Base-by-base conservation (phyloP, 352 stramenopile species). In the Phytophthora kernoviae region DNA sequence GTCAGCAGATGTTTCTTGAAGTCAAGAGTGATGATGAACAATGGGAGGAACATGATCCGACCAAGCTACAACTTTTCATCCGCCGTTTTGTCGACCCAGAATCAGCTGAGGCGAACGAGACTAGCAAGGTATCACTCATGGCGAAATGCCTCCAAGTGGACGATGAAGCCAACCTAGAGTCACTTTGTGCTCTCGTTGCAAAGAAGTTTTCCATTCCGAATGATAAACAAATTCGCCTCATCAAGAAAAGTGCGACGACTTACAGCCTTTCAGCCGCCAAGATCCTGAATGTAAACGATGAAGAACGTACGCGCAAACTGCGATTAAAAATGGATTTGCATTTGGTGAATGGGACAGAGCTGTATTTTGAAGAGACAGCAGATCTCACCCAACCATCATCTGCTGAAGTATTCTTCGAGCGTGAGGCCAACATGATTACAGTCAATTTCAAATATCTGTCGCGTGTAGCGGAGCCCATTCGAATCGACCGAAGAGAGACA, bases 351-450 rank as follows among this genome's bases (percentile, higher is more conserved):
- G 83, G 81, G 20, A 87, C 62, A 4, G 83, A 93, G 37, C 48
- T 94, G 40, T 92, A 80, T 61, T 88, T 90, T 21, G 85, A 94
- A 61, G 79, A 86, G 60, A 90, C 63, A 39, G 41, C 53, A 33
- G 75, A 85, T 37, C 59, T 92, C 6, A 39, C 50, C 11, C 58
- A 66, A 14, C 56, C 70, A 27, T 93, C 83, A 2, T 66, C 69
- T 4, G 85, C 85, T 10, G 77, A 87, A 47, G 65, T 68, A 17
- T 77, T 81, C 45, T 94, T 93, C 49, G 85, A 91, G 46, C 79
- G 80, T 11, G 81, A 92, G 49, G 78, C 84, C 11, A 92, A 94
- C 50, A 81, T 87, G 69, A 93, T 94, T 44, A 77, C 68, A 4
- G 59, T 94, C n/a, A 91, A 87, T 33, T 78, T 90, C 37, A 89